A percentile compares a stretch with the other conserved stretches of the same genome.
Evolutionary conservation across 1,284 basidiomycete genomes (phyloP).

Genomic region (Schizopora paradoxa): DNA sequence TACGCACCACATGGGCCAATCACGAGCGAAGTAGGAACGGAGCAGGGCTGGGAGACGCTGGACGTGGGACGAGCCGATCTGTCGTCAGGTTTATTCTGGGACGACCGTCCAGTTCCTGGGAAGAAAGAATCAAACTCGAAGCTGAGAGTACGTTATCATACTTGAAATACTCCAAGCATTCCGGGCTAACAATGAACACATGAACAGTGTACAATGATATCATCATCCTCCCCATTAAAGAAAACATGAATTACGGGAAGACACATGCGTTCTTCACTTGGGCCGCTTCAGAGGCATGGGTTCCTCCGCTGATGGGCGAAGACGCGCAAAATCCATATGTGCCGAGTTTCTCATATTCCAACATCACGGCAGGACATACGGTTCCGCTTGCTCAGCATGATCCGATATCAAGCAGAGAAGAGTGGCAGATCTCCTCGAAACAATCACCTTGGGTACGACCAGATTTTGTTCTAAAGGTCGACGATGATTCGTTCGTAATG

Average conservation of each 20-base stretch:
- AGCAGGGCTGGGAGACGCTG: slow-evolving; percentile 63
- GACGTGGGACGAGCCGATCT: slow-evolving; percentile 77
- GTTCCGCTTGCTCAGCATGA: slow-evolving; percentile 59
- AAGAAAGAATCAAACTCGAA: slow-evolving; percentile 78
- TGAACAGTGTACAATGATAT: slow-evolving; percentile 82
- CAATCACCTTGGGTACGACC: slow-evolving; percentile 68
- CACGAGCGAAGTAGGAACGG: slow-evolving; percentile 77
- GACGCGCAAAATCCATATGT: slow-evolving; percentile 32
- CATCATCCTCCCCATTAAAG: slow-evolving; percentile 75
- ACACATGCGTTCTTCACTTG: slow-evolving; percentile 81
- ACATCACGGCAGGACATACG: slow-evolving; percentile 46
- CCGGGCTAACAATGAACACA: slow-evolving; percentile 2
- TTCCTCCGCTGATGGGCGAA: slow-evolving; percentile 66
- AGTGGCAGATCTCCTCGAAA: slow-evolving; percentile 35
- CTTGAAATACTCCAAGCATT: background rate
- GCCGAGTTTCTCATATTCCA: slow-evolving; percentile 55
- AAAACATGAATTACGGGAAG: slow-evolving; percentile 94
- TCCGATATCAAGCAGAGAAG: slow-evolving; percentile 48
- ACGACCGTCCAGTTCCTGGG: slow-evolving; percentile 76
- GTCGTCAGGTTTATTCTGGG: slow-evolving; percentile 91
- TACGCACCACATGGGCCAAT: slow-evolving; percentile 86
- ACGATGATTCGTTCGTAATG: slow-evolving; percentile 94
- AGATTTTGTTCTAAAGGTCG: slow-evolving; percentile 87
- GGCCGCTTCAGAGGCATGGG: slow-evolving; percentile 89
- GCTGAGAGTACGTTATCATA: slow-evolving; percentile 74